Evolutionary conservation across 352 stramenopile species (phyloP).

Genomic region (Pythium pyrilobum): DNA sequence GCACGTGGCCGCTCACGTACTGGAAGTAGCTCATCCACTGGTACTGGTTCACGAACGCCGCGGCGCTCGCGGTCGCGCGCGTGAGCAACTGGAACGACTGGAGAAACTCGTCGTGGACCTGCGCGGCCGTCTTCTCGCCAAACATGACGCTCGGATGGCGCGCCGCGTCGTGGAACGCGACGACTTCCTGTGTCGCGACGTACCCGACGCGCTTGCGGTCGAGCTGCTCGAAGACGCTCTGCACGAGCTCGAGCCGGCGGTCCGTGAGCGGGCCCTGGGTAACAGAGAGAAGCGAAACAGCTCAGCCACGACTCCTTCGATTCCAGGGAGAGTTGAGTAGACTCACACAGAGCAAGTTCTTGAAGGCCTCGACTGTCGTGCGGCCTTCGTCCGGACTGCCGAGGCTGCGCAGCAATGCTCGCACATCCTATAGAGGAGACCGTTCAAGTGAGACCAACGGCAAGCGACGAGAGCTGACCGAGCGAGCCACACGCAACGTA

Average conservation of each 20-base stretch:
- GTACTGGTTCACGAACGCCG: slow-evolving; percentile 56
- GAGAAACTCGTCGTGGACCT: slow-evolving; percentile 58
- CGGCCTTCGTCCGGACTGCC: slow-evolving; percentile 29
- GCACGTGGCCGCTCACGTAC: slow-evolving; percentile 56
- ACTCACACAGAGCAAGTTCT: slow-evolving; percentile 59
- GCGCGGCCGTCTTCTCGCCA: slow-evolving; percentile 42
- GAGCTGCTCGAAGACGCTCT: slow-evolving; percentile 62
- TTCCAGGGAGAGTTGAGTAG: neutral
- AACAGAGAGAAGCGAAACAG: neutral
- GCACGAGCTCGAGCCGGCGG: slow-evolving; percentile 53
- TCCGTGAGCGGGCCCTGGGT: slow-evolving; percentile 36
- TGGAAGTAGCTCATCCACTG: slow-evolving; percentile 79
- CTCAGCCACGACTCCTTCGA: neutral
- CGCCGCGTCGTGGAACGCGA: slow-evolving; percentile 40
- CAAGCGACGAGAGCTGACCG: neutral
- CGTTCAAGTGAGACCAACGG: neutral
- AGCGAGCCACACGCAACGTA: slow-evolving; percentile 12
- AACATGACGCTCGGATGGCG: slow-evolving; percentile 73
- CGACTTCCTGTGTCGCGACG: slow-evolving; percentile 40
- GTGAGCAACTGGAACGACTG: slow-evolving; percentile 34
- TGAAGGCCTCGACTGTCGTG: slow-evolving; percentile 41
- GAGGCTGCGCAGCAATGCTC: slow-evolving; percentile 39
- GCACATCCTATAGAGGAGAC: slow-evolving; percentile 31
- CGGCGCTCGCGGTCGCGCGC: slow-evolving; percentile 1
- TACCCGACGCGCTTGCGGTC: slow-evolving; percentile 61